Conservation (phyloP, 2,329 filamentous ascomycete species). For the Pestalotiopsis sp. region DNA sequence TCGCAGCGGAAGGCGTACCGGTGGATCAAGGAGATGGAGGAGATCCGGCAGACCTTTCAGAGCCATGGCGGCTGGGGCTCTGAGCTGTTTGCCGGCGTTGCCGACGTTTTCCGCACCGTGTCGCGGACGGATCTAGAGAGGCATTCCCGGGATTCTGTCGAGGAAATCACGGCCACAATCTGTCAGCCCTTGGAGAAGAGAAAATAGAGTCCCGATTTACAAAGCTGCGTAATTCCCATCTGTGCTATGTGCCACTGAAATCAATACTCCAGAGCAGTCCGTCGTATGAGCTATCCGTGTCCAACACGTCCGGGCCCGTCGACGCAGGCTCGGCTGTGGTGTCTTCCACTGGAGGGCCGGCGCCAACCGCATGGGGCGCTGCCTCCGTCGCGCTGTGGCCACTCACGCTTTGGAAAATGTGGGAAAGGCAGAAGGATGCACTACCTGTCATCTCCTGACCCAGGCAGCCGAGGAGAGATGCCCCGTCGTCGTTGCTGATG, state of each 20-base stretch:
- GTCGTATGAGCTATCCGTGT: neutral
- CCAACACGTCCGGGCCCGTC: neutral
- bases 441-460: no score
- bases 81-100: neutral
- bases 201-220: neutral
- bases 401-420: no score
- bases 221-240: neutral
- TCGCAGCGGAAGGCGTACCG: constrained; percentile 5
- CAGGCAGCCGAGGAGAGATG: no score
- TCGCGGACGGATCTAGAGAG: neutral
- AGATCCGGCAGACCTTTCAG: neutral
- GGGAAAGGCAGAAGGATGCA: no score
- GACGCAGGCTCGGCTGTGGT: neutral
- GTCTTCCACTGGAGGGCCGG: no score
- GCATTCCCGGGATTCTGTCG: neutral
- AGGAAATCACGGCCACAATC: neutral
- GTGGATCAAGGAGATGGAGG: constrained; percentile 7
- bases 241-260: neutral
- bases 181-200: neutral
- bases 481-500: no score
- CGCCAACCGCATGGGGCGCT: no score
- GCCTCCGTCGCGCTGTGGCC: no score
- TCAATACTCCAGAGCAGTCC: neutral
- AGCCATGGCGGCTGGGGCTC: neutral
- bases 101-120: neutral